phyloP scores from a whole-genome alignment of 192 early-diverging fungal genomes.

The Dimargaris xerosporica region DNA sequence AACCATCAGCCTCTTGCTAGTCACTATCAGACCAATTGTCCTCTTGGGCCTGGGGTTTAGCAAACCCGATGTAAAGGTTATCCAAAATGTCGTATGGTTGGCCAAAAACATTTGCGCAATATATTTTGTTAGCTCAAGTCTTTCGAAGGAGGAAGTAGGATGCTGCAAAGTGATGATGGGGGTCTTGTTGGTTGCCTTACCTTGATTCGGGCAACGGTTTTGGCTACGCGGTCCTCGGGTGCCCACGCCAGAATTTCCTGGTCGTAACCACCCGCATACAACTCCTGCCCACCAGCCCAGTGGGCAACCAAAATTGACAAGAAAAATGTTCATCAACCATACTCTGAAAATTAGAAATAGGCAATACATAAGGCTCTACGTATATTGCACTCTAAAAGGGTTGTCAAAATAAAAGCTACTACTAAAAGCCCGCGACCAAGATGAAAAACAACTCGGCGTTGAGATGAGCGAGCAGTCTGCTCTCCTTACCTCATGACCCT shows the following conservation, averaged over 20 bases:
- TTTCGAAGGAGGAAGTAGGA: not conserved
- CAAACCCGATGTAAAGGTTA: not conserved
- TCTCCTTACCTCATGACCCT: constrained; percentile 1
- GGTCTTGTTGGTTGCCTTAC: not conserved
- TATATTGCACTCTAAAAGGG: too few species aligned
- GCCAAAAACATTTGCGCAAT: not conserved
- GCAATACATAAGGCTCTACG: too few species aligned
- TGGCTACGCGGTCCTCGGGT: not conserved
- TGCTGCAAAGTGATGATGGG: not conserved
- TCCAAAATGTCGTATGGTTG: not conserved
- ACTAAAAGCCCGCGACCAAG: too few species aligned
- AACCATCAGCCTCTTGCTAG: not conserved
- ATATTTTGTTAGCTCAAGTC: not conserved
- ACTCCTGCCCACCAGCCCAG: not conserved
- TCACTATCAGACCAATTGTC: constrained; percentile 8
- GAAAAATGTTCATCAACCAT: too few species aligned
- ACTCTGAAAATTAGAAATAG: too few species aligned
- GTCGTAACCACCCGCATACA: constrained; percentile 8
- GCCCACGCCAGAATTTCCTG: constrained; percentile 7
- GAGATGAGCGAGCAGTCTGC: not conserved
- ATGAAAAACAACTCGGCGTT: not conserved
- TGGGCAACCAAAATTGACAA: not conserved
- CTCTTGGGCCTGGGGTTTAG: not conserved
- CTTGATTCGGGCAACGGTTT: not conserved
- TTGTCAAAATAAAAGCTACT: too few species aligned